Base-by-base conservation (phyloP, 1,284 basidiomycete species). In the Ceratobasidium sp. region DNA sequence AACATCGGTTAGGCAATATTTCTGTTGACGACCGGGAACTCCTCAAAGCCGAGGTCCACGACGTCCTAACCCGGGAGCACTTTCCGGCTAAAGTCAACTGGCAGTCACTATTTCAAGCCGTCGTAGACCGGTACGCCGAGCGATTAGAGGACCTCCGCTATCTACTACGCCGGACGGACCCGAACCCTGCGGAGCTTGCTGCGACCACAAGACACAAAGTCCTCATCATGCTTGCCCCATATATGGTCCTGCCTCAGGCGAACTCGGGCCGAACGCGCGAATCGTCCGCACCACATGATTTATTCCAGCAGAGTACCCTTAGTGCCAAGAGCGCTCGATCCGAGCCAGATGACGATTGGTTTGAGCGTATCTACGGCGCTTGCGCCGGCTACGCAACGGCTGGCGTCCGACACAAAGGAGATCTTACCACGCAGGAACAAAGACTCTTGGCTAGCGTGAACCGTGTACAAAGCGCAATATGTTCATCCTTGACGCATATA, bases 61-160 rank as follows among this genome's bases (percentile, higher is more conserved):
- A 79, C 3, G 80, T 62, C 7, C 70, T 86, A 65, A 67, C 77
- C 33, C 78, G 78, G 1, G 6, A 77, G 46, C 62, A 76, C 16
- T 59, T 69, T 0, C 78, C 80, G 1, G 87, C 84, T 54, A 85
- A 85, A 0, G 79, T 88, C 6, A 86, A 89, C 79, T 89, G 89
- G 88, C 80, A 79, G 44, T 83, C 83, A 1, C 81, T 89, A 38
- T 67, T 85, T 30, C 84, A 84, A 30, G 83, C 86, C 41, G 81
- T 88, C 6, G 83, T 86, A 0, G 85, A 88, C 52, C 85, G 88
- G 30, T 87, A 86, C 67, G 84, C 83, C 0, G 83, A 84, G 33
- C 83, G 88, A 2, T 81, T 90, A n/a, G 86, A 89, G 76, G 75
- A 85, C 7, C 79, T 85, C 2, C 84, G 79, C 2, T 81, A 86